These are phyloP conservation scores for Phytophthora aleatoria DNA, from an alignment of 352 stramenopile genomes.

Conservation along the genomic window DNA sequence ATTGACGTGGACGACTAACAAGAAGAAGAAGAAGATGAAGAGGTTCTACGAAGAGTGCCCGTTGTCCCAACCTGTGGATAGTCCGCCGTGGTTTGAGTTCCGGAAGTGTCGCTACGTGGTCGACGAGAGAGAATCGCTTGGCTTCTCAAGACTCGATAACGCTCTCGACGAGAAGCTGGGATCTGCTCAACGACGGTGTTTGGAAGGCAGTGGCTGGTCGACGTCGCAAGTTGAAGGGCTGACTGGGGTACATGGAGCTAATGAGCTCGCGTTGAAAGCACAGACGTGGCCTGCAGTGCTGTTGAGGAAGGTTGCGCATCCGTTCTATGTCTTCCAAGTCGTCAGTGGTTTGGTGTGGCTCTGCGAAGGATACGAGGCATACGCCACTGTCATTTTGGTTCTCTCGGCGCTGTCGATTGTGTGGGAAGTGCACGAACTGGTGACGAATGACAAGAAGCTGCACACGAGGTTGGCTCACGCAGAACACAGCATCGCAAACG, in stretches of 20 bases:
- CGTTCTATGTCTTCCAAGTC: slow-evolving; percentile 85
- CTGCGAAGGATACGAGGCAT: slow-evolving; percentile 66
- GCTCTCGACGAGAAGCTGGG: slow-evolving; percentile 53
- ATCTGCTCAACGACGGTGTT: slow-evolving; percentile 33
- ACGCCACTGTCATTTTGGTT: slow-evolving; percentile 63
- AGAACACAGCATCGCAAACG: slow-evolving; percentile 60
- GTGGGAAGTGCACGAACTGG: slow-evolving; percentile 72
- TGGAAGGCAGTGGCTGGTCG: slow-evolving; percentile 33
- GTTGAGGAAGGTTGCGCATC: slow-evolving; percentile 71
- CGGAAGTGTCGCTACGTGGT: slow-evolving; percentile 72
- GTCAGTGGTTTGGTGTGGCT: slow-evolving; percentile 73
- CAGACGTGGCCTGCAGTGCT: slow-evolving; percentile 54
- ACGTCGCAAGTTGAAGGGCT: slow-evolving; percentile 41
- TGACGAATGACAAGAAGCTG: slow-evolving; percentile 66
- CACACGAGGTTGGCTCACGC: slow-evolving; percentile 57
- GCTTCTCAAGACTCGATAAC: slow-evolving; percentile 61
- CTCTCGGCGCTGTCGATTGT: slow-evolving; percentile 73
- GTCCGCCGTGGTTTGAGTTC: slow-evolving; percentile 67
- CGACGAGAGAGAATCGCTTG: slow-evolving; percentile 45
- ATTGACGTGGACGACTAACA: slow-evolving; percentile 20
- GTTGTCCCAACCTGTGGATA: slow-evolving; percentile 34
- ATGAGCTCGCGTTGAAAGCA: slow-evolving; percentile 58
- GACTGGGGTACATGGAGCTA: slow-evolving; percentile 53
- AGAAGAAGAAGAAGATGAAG: slow-evolving; percentile 28
- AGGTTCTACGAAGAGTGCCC: slow-evolving; percentile 54